Evolutionary conservation across 306 rosid species (phyloP).

Genomic region (Quercus dentata): DNA sequence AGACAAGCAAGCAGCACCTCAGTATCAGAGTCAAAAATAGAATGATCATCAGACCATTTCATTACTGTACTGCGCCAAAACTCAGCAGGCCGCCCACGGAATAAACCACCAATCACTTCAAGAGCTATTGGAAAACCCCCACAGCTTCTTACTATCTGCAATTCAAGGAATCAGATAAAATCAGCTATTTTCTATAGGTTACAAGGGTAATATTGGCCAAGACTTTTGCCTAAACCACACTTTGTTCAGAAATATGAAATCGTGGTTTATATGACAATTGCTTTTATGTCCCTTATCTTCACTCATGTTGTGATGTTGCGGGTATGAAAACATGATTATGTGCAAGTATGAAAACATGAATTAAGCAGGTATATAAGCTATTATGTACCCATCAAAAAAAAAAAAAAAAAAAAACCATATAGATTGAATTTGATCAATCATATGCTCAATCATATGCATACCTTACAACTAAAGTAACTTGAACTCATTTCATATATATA

Average conservation of each 20-base stretch:
- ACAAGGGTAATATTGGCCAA: not conserved
- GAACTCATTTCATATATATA: not conserved
- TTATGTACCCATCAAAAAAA: no score
- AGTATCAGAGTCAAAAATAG: conserved; percentile 13
- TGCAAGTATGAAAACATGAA: no score
- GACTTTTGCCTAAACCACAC: not conserved
- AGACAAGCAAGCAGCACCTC: conserved; percentile 17
- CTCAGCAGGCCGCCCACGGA: not conserved
- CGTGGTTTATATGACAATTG: no score
- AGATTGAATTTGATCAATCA: no score
- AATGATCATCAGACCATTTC: conserved; percentile 18
- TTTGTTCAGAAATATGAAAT: no score
- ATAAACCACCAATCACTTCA: conserved; percentile 20
- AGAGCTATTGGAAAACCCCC: conserved; percentile 32
- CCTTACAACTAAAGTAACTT: no score
- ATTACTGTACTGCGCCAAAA: conserved; percentile 18
- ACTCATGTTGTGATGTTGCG: no score
- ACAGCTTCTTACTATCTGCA: conserved; percentile 29
- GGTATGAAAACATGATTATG: no score
- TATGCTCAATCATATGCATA: not conserved
- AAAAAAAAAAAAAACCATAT: no score
- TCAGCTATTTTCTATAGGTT: not conserved
- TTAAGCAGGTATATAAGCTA: no score
- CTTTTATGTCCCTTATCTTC: no score
- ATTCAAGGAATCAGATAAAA: not conserved